Conservation (phyloP, 192 early-diverging fungal species). For the Bifiguratus adelaidae region DNA sequence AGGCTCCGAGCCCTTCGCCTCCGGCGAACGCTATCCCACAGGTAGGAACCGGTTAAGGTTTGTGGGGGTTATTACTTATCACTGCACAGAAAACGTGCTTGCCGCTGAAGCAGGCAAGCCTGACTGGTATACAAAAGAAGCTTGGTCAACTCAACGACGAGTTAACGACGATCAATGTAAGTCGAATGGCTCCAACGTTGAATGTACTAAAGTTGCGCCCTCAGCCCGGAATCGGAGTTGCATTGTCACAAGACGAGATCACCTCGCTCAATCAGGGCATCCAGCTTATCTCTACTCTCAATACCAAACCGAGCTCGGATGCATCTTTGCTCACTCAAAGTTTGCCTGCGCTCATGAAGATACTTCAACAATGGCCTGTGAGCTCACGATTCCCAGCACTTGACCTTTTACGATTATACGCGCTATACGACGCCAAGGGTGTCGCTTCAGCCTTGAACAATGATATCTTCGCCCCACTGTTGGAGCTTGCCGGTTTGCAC, state of each 20-base stretch:
- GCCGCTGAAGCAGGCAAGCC: constrained; percentile 37
- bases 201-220: constrained; percentile 4
- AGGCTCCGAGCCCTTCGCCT: constrained; percentile 2
- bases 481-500: constrained; percentile 22
- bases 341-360: constrained; percentile 30
- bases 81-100: neutral
- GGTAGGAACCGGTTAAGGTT: neutral
- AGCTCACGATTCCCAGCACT: constrained; percentile 67
- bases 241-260: neutral
- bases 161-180: constrained; percentile 5
- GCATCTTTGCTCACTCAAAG: no score
- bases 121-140: constrained; percentile 63
- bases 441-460: constrained; percentile 24
- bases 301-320: constrained; percentile 5
- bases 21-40: neutral
- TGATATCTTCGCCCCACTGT: constrained; percentile 26
- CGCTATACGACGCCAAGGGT: constrained; percentile 33
- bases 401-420: constrained; percentile 69
- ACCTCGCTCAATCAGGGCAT: constrained; percentile 10
- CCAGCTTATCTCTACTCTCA: constrained; percentile 8
- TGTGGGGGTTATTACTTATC: neutral
- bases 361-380: constrained; percentile 59
- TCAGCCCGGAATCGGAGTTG: neutral
- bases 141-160: constrained; percentile 57
- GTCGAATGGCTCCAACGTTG: neutral